phyloP scores from a whole-genome alignment of 2,329 filamentous ascomycete species.

The Hypoxylon sp. region DNA sequence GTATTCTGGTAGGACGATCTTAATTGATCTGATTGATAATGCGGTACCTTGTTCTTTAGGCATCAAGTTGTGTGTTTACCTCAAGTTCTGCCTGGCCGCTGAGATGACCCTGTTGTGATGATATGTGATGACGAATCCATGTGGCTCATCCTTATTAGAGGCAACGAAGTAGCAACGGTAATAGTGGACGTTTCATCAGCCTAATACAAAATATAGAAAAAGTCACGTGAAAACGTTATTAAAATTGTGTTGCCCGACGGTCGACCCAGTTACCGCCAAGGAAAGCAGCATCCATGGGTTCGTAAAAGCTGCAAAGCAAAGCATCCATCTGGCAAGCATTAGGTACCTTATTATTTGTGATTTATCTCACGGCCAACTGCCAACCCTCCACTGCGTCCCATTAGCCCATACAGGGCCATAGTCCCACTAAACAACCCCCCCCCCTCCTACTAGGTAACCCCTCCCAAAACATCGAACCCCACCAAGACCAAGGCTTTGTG shows the following conservation, averaged over 20 bases:
- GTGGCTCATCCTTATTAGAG: conserved; percentile 38
- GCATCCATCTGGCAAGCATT: no score
- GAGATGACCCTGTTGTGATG: conserved; percentile 23
- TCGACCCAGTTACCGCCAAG: conserved; percentile 40
- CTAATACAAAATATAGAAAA: conserved; percentile 16
- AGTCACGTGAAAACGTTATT: conserved; percentile 32
- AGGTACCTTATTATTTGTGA: conserved; percentile 9
- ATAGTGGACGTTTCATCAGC: conserved; percentile 1
- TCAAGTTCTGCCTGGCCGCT: conserved; percentile 30
- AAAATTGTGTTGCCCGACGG: conserved; percentile 28
- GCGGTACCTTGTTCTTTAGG: conserved; percentile 21
- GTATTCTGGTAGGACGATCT: conserved; percentile 33
- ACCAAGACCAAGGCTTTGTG: conserved; percentile 47
- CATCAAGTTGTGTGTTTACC: conserved; percentile 26
- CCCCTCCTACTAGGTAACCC: conserved; percentile 12
- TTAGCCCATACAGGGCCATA: conserved; percentile 15
- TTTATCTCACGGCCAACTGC: conserved; percentile 37
- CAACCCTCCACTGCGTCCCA: conserved; percentile 21
- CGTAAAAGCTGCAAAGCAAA: conserved; percentile 6
- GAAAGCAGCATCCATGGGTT: conserved; percentile 12
- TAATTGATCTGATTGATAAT: conserved; percentile 36
- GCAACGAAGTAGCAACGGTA: conserved; percentile 10
- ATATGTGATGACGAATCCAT: conserved; percentile 40
- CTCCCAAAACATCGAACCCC: conserved; percentile 41
- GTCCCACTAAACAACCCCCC: conserved; percentile 20